phyloP scores from a whole-genome alignment of 805 yeast genomes.

The Candida ipomoeae region DNA sequence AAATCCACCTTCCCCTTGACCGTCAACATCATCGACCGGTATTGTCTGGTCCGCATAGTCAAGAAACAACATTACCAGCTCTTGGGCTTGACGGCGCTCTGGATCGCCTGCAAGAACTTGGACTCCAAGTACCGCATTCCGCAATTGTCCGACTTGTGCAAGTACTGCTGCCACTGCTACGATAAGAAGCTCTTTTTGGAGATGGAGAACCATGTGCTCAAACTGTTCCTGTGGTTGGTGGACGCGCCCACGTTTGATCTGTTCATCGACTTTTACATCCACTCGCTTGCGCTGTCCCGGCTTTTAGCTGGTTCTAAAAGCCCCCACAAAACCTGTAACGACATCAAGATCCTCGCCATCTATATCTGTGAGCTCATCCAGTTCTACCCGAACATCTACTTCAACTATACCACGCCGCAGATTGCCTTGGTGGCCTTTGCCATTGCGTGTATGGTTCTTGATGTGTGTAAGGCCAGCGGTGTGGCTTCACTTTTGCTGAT shows the following conservation, averaged over 20 bases:
- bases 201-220: conserved; percentile 66
- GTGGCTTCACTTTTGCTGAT: conserved; percentile 15
- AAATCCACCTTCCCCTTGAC: conserved; percentile 41
- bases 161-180: conserved; percentile 56
- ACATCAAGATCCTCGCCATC: conserved; percentile 52
- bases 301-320: conserved; percentile 27
- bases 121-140: conserved; percentile 59
- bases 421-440: conserved; percentile 45
- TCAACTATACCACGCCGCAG: conserved; percentile 50
- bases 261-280: conserved; percentile 55
- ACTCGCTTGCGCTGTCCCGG: conserved; percentile 25
- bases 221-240: conserved; percentile 61
- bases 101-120: conserved; percentile 44
- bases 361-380: conserved; percentile 65
- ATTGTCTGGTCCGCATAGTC: conserved; percentile 42
- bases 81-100: conserved; percentile 40
- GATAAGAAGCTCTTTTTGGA: conserved; percentile 54
- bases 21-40: conserved; percentile 43
- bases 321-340: conserved; percentile 30
- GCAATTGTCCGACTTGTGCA: conserved; percentile 46
- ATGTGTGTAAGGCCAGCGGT: conserved; percentile 22
- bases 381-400: conserved; percentile 56
- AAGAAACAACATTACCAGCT: conserved; percentile 44
- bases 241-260: conserved; percentile 60
- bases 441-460: conserved; percentile 35